Evolutionary conservation across 2,329 filamentous ascomycete genomes (phyloP), one percentile per base, ranked within the genome.

Genomic region (Colletotrichum cuscutae): DNA sequence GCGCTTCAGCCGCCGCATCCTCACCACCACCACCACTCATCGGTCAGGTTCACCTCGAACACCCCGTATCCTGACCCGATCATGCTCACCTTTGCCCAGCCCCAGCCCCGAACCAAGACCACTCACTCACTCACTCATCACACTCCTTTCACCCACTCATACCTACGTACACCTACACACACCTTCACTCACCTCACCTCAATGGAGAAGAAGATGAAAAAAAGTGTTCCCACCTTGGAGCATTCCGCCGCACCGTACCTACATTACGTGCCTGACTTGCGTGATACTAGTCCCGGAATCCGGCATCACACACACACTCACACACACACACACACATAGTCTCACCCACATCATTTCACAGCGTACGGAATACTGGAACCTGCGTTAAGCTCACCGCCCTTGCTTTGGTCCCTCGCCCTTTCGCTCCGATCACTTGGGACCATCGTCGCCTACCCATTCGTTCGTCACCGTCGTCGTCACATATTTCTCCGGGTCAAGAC

Each of bases 251-350:
- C 26, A 22, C 60, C 60, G 42, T 53, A 32, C 60, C 60, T 53
- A 63, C 60, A 63, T 52, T 35, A 35, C 52, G 62, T 56, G 52
- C 62, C 62, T 65, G 52, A n/a, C 52, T 65, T 65, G 49, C 52
- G 22, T 65, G 52, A 54, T 42, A 56, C 62, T 42, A 65, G 30
- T 28, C 32, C 15, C 30, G 52, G 52, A 22, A 56, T 32, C 62
- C 52, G 60, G 30, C 62, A 56, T 56, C 61, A 37, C 52, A 13
- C 62, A 9, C 30, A 32, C 30, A 24, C 28, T 8, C 42, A 11
- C 30, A 9, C 49, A 13, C 15, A 9, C 42, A 11, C 8, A 32
- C 32, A 32, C 32, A 24, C 28, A n/a, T 19, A 11, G 9, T 30
- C 42, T 32, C 32, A 32, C 32, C 12, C 32, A 24, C 28, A n/a